A percentile compares a stretch with the other conserved stretches of the same genome.
phyloP scores from a whole-genome alignment of 495 filamentous ascomycete genomes.

The Cercophora sp. region DNA sequence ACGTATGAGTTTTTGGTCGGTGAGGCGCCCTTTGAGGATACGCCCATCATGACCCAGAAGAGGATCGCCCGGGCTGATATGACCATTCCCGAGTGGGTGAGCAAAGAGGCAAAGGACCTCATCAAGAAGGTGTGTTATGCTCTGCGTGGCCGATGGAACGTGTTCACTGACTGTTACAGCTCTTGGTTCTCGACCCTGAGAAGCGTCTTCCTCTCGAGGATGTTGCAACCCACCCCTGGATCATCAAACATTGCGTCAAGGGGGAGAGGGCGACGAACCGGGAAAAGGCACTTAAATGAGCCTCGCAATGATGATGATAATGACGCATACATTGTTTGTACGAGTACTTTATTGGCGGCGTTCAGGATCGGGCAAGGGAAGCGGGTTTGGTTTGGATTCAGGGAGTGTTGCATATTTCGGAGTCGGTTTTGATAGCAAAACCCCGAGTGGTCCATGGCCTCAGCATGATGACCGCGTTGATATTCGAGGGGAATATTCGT shows the following conservation, averaged over 20 bases:
- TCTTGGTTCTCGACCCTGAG: slow-evolving; percentile 90
- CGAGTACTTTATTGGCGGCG: slow-evolving; percentile 9
- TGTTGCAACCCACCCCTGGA: slow-evolving; percentile 91
- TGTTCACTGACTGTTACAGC: too few relatives aligned
- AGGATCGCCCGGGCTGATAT: slow-evolving; percentile 88
- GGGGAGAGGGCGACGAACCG: slow-evolving; percentile 59
- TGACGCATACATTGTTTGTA: slow-evolving; percentile 6
- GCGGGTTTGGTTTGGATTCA: not conserved
- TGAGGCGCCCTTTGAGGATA: slow-evolving; percentile 95
- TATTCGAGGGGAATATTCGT: slow-evolving; percentile 1
- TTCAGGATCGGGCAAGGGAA: slow-evolving; percentile 6
- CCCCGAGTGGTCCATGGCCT: too few relatives aligned
- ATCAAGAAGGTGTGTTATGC: slow-evolving; percentile 73
- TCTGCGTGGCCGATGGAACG: not conserved
- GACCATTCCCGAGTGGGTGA: slow-evolving; percentile 85
- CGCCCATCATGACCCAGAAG: slow-evolving; percentile 88
- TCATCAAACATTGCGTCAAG: slow-evolving; percentile 90
- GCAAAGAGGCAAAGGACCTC: slow-evolving; percentile 83
- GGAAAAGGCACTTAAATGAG: too few relatives aligned
- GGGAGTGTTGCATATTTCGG: not conserved
- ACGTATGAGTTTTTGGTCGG: slow-evolving; percentile 96
- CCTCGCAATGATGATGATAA: too few relatives aligned
- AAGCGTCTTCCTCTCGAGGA: slow-evolving; percentile 88
- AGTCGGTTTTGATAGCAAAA: not conserved
- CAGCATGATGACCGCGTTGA: too few relatives aligned